Base-by-base conservation (phyloP, 805 yeast genomes). In the Wickerhamomyces ciferrii region DNA sequence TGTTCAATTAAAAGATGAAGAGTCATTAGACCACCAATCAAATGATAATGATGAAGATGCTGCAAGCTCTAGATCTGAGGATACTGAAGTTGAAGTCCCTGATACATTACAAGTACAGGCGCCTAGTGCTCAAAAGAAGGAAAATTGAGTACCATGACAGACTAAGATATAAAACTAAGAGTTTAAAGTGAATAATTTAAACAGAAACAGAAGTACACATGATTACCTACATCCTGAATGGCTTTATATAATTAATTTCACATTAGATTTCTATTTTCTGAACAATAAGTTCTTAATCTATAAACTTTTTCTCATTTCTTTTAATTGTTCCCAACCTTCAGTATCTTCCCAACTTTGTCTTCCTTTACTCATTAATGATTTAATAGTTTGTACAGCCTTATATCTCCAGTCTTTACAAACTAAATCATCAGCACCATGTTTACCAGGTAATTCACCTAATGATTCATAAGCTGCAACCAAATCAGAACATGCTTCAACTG, bases 371-470 rank as follows among this genome's bases (percentile, higher is more conserved):
- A 87, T 75, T 53, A 90, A 69, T 1, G 87, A 76, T 58, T 95
- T 75, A 19, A 90, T 75, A 1, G 87, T 71, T 15, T 86, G 75
- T 51, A 83, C 75, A 2, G 96, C 83, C 62, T 89, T 89, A 67
- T 84, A 87, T 59, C 80, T 85, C 97, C 97, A 91, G 60, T 90
- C 96, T 59, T 83, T 81, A 63, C 97, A 90, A 10, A 91, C 95
- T n/a, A 84, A 53, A 61, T 86, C 88, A 19, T 84, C 95, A 2
- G 88, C 90, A 21, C 84, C 85, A 58, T 83, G 76, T 56, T 79
- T 83, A 8, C 95, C 95, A 11, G 87, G 85, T 54, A 79, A 64
- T 48, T 85, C 94, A n/a, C 98, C 98, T 29, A 87, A 73, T 3
- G 87, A 83, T 59, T 84, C 90, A 62, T 90, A 92, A 1, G 96